These are phyloP conservation scores for Pyrrhoderma lamaoense DNA, from an alignment of 1,284 basidiomycete genomes.

Conservation along the genomic window DNA sequence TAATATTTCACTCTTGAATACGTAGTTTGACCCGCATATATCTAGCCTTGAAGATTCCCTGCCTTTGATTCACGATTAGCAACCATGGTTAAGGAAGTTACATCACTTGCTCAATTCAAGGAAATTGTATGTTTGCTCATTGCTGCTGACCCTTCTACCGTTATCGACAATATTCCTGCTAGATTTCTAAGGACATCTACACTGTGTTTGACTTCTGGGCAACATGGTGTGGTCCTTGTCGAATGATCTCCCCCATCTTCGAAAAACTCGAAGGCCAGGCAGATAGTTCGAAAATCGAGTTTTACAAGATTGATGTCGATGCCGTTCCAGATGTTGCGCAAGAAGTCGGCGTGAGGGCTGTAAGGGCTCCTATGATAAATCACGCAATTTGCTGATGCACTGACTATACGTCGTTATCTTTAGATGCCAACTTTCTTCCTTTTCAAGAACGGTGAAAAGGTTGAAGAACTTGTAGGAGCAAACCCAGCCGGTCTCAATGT, in stretches of 20 bases:
- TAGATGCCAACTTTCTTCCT: slow-evolving; percentile 74
- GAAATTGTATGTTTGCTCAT: slow-evolving; percentile 32
- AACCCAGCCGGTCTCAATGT: slow-evolving; percentile 22
- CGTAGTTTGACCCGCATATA: slow-evolving; percentile 4
- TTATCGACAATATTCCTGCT: slow-evolving; percentile 5
- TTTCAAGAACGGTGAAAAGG: slow-evolving; percentile 62
- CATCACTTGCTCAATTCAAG: slow-evolving; percentile 48
- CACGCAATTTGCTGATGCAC: neutral
- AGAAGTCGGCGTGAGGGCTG: slow-evolving; percentile 69
- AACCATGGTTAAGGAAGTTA: slow-evolving; percentile 39
- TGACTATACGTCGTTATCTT: slow-evolving; percentile 6
- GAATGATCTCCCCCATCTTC: slow-evolving; percentile 72
- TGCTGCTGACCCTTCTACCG: neutral
- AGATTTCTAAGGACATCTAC: slow-evolving; percentile 56
- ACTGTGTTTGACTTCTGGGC: slow-evolving; percentile 78
- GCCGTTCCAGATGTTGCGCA: slow-evolving; percentile 43
- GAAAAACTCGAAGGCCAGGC: slow-evolving; percentile 49
- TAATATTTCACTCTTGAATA: neutral
- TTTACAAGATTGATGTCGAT: slow-evolving; percentile 84
- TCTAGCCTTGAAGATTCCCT: neutral
- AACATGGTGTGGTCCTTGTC: slow-evolving; percentile 70
- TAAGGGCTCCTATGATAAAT: slow-evolving; percentile 27
- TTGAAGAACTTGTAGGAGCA: slow-evolving; percentile 60
- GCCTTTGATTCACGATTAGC: slow-evolving; percentile 2
- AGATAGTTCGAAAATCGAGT: slow-evolving; percentile 46